These are phyloP conservation scores for Starmera pachycereana DNA, from an alignment of 805 yeast species.

Conservation along the genomic window DNA sequence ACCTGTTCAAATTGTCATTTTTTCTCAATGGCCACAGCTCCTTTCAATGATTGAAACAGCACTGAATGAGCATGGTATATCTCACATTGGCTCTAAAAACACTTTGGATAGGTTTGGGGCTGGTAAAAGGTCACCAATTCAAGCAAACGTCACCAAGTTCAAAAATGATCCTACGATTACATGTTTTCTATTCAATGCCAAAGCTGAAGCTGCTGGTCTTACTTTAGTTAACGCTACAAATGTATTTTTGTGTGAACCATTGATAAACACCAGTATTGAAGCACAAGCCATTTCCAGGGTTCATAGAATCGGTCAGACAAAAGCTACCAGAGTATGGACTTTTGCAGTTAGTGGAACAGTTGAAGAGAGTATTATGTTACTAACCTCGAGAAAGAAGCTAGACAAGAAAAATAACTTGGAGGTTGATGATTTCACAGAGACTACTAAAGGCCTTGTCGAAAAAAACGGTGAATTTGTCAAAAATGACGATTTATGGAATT, in stretches of 20 bases:
- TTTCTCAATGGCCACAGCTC: slow-evolving; percentile 83
- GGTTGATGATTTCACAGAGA: slow-evolving; percentile 43
- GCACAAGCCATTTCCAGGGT: slow-evolving; percentile 87
- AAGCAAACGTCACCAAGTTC: slow-evolving; percentile 43
- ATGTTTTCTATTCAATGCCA: slow-evolving; percentile 78
- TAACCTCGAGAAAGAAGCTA: slow-evolving; percentile 53
- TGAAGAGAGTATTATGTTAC: slow-evolving; percentile 75
- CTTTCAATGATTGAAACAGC: slow-evolving; percentile 59
- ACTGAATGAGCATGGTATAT: slow-evolving; percentile 45
- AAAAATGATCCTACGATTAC: slow-evolving; percentile 54
- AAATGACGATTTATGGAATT: slow-evolving; percentile 50
- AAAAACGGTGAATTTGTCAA: slow-evolving; percentile 49
- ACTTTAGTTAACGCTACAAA: slow-evolving; percentile 89
- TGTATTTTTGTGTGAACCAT: slow-evolving; percentile 86
- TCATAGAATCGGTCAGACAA: slow-evolving; percentile 83
- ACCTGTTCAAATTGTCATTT: slow-evolving; percentile 63
- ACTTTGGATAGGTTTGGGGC: slow-evolving; percentile 3
- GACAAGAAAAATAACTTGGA: slow-evolving; percentile 30
- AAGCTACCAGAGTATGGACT: slow-evolving; percentile 84
- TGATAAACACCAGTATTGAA: slow-evolving; percentile 79
- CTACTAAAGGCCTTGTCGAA: slow-evolving; percentile 38
- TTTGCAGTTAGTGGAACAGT: slow-evolving; percentile 77
- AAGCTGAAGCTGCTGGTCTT: slow-evolving; percentile 82
- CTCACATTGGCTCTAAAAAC: slow-evolving; percentile 41
- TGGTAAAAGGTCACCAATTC: slow-evolving; percentile 1